Percentiles rank a stretch among this genome's conserved stretches.
These are phyloP conservation scores for Wickerhamomyces canadensis DNA, from an alignment of 805 yeast species.

Conservation along the genomic window DNA sequence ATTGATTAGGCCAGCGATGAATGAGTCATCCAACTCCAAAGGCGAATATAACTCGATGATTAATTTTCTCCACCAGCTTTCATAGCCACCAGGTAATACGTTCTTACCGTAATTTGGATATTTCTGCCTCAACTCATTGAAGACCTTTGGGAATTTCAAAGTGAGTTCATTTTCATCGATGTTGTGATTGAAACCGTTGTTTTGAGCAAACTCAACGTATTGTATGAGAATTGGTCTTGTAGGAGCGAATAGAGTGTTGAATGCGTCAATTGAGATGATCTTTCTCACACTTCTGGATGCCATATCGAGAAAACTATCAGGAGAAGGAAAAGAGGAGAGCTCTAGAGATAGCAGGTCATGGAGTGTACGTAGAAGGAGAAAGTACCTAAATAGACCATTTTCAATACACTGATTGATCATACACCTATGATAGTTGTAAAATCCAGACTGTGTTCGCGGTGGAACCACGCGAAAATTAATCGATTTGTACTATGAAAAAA, in stretches of 20 bases:
- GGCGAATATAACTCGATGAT: slow-evolving; percentile 40
- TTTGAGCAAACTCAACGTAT: slow-evolving; percentile 43
- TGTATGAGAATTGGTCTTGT: slow-evolving; percentile 46
- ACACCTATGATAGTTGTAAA: too few relatives aligned
- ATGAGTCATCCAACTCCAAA: slow-evolving; percentile 23
- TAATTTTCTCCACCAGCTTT: slow-evolving; percentile 56
- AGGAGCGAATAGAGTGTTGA: slow-evolving; percentile 60
- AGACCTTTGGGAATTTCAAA: slow-evolving; percentile 27
- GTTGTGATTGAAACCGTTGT: slow-evolving; percentile 38
- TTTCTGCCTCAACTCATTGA: slow-evolving; percentile 28
- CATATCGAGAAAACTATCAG: too few relatives aligned
- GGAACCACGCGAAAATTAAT: too few relatives aligned
- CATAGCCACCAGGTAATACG: slow-evolving; percentile 25
- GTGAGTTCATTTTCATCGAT: slow-evolving; percentile 23
- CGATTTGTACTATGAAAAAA: too few relatives aligned
- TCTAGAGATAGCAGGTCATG: too few relatives aligned
- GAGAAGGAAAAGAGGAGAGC: too few relatives aligned
- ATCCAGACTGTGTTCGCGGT: too few relatives aligned
- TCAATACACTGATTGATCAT: too few relatives aligned
- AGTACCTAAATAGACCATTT: too few relatives aligned
- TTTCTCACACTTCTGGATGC: slow-evolving; percentile 8
- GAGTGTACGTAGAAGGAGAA: too few relatives aligned
- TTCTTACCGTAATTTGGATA: slow-evolving; percentile 63
- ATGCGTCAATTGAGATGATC: slow-evolving; percentile 61
- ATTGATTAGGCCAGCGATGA: slow-evolving; percentile 39